Evolutionary conservation across 148 eudicot genomes (phyloP).

Genomic region (Camellia japonica): DNA sequence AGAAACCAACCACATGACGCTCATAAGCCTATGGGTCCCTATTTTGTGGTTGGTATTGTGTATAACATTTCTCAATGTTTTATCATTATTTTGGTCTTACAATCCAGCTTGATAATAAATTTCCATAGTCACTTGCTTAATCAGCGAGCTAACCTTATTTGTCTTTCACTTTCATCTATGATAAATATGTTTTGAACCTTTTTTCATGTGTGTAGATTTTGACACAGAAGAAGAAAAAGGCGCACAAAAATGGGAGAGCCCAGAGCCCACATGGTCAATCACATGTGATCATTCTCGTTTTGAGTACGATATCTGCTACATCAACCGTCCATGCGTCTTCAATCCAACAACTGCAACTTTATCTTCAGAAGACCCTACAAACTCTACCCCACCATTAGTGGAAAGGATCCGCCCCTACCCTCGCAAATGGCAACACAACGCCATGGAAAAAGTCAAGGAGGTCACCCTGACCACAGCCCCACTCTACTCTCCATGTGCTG

Average conservation of each 20-base stretch:
- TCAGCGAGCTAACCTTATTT: neutral
- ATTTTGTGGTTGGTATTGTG: too few species aligned
- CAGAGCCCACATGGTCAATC: slow-evolving; percentile 24
- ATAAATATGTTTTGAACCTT: neutral
- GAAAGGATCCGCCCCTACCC: slow-evolving; percentile 52
- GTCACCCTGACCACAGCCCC: slow-evolving; percentile 37
- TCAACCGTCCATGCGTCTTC: slow-evolving; percentile 40
- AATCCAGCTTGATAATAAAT: neutral
- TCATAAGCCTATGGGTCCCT: too few species aligned
- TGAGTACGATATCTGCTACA: slow-evolving; percentile 44
- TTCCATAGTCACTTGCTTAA: neutral
- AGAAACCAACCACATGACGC: too few species aligned
- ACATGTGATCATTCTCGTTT: slow-evolving; percentile 49
- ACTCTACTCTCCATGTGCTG: slow-evolving; percentile 20
- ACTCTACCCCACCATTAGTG: slow-evolving; percentile 14
- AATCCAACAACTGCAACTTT: slow-evolving; percentile 39
- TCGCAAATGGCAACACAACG: slow-evolving; percentile 34
- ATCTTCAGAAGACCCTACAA: slow-evolving; percentile 30
- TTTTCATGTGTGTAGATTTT: neutral
- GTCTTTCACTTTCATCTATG: neutral
- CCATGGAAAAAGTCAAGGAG: slow-evolving; percentile 38
- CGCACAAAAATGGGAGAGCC: slow-evolving; percentile 16
- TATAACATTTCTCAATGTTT: too few species aligned
- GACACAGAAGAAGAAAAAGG: slow-evolving; percentile 7
- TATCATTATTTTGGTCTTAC: neutral